Conservation (phyloP, 2,329 filamentous ascomycete genomes). For the Elsinoe arachidis region DNA sequence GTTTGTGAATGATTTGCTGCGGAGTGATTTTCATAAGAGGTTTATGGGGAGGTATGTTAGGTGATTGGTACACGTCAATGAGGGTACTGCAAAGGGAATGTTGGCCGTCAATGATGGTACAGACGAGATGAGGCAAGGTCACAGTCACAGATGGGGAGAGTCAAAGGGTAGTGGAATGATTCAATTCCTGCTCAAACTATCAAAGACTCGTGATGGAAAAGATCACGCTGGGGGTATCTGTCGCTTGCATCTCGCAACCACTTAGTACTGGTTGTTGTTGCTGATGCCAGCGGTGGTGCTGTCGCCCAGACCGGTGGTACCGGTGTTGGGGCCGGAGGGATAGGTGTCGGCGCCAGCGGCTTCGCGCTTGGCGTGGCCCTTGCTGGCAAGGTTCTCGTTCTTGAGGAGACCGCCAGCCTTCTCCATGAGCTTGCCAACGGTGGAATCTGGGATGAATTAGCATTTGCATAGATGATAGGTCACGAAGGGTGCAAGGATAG, state of each 20-base stretch:
- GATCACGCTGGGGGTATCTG: not conserved
- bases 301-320: not conserved
- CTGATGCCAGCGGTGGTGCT: not conserved
- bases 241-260: not conserved
- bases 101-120: too few relatives aligned
- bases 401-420: constrained; percentile 46
- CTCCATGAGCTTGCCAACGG: constrained; percentile 50
- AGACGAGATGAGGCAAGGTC: too few relatives aligned
- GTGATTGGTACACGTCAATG: constrained; percentile 16
- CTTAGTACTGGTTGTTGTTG: not conserved
- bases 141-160: not conserved
- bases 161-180: not conserved
- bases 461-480: not conserved
- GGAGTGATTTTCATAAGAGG: constrained; percentile 94
- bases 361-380: constrained; percentile 45
- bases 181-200: not conserved
- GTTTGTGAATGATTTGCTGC: constrained; percentile 91
- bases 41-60: constrained; percentile 61
- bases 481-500: not conserved
- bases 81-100: too few relatives aligned
- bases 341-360: constrained; percentile 17
- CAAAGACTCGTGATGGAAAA: not conserved
- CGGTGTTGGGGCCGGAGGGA: not conserved
- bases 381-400: constrained; percentile 40
- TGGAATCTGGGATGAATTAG: constrained; percentile 33